Evolutionary conservation across 139 green algal species (phyloP).

Genomic region (Mesotaenium endlicherianum): DNA sequence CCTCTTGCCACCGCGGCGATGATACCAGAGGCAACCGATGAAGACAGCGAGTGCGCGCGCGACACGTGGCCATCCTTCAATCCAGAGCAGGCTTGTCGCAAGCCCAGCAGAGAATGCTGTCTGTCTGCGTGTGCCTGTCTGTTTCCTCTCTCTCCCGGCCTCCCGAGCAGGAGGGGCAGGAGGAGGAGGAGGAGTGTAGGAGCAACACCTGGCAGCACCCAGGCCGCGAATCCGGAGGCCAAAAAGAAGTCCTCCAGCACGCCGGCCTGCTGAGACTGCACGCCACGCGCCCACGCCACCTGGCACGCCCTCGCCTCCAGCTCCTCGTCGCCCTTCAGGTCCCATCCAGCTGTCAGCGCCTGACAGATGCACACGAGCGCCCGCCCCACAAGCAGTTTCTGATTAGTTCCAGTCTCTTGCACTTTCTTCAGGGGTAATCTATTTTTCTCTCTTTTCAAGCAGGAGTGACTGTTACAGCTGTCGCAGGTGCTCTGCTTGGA

Average conservation of each 20-base stretch:
- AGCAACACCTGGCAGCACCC: conserved; percentile 23
- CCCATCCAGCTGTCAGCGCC: not conserved
- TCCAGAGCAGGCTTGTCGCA: not conserved
- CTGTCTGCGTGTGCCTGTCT: too few species aligned
- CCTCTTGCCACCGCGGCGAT: too few species aligned
- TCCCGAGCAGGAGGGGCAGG: not conserved
- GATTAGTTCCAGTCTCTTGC: too few species aligned
- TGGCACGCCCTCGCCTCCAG: not conserved
- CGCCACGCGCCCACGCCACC: not conserved
- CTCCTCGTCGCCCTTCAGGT: not conserved
- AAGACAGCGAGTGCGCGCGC: not conserved
- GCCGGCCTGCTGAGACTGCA: not conserved
- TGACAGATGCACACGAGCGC: too few species aligned
- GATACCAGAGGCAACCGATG: not conserved
- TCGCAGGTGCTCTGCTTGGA: too few species aligned
- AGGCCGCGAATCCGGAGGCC: not conserved
- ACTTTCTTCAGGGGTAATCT: too few species aligned
- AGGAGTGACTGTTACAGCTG: too few species aligned
- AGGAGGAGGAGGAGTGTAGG: not conserved
- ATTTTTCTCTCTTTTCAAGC: too few species aligned
- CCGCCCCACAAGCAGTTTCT: too few species aligned
- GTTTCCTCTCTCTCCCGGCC: too few species aligned
- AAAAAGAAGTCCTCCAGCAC: not conserved
- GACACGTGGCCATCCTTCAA: not conserved
- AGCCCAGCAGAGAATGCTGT: not conserved